Evolutionary conservation across 192 early-diverging fungal genomes (phyloP), one percentile per base, ranked within the genome.

Genomic region (Coemansia javaensis): DNA sequence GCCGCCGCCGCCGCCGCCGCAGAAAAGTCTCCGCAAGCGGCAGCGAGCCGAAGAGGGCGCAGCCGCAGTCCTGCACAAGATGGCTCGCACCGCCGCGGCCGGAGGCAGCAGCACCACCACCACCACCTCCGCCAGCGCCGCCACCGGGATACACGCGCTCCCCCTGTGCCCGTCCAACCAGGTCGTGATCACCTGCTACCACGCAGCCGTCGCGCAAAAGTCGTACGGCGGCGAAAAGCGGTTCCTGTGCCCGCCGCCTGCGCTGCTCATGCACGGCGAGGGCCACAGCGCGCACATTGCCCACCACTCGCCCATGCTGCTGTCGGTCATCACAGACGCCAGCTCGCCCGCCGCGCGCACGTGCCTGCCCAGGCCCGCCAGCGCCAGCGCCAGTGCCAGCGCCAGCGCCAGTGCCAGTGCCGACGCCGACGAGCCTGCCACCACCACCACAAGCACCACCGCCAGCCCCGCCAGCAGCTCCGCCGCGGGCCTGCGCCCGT

Each of bases 141-240:
- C 27, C 44, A 25, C 33, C 40, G 23, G 32, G 14, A 50, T 43
- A 9, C 56, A 54, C 30, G 40, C 44, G 23, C 51, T 49, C 8
- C 39, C 56, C 4, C 56, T 66, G 1, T 66, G 56, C 21, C 33
- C 42, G 8, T 23, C 51, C 0, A 75, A 75, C 59, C 52, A 63
- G 68, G 82, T 82, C 6, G 90, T 90, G n/a, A 82, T 96, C 25
- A 78, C 87, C 15, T 85, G 90, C 58, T 77, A 84, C 38, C 88
- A 91, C 43, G 85, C 90, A 7, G 58, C 82, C 0, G 91, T 91
- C 7, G 91, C 87, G 5, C 93, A 96, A 75, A 96, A 96, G 73
- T 91, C 89, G 10, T 96, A 96, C 77, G 93, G 91, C 11, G 79
- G 80, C 50, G 93, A 96, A 59, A 96, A 93, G 60, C 80, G 93